phyloP scores from a whole-genome alignment of 2,329 filamentous ascomycete genomes.

The Dactylellina sp. region DNA sequence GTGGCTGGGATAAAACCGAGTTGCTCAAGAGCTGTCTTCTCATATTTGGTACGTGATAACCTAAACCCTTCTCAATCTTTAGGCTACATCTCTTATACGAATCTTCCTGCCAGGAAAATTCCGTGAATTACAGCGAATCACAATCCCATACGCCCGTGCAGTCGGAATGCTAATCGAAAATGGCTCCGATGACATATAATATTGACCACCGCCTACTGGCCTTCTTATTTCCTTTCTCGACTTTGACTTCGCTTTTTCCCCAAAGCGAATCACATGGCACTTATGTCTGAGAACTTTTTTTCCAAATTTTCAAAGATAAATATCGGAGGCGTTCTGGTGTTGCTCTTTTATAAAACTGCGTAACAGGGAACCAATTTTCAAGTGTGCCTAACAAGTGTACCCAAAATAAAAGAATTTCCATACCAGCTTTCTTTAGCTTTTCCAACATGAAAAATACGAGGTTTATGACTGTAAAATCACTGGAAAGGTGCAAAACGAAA shows the following conservation, averaged over 20 bases:
- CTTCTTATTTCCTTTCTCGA: not conserved
- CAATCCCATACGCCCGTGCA: conserved; percentile 92
- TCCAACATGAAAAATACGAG: no score
- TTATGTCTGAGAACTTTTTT: not conserved
- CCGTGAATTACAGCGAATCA: conserved; percentile 90
- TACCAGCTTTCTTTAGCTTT: no score
- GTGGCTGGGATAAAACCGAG: conserved; percentile 90
- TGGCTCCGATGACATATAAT: conserved; percentile 35
- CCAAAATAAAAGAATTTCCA: no score
- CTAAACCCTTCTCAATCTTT: not conserved
- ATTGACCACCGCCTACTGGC: not conserved
- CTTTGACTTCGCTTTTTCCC: not conserved
- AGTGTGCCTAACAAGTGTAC: no score
- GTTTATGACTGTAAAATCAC: no score
- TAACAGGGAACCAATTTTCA: not conserved
- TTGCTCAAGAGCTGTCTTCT: conserved; percentile 90
- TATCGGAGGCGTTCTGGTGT: conserved; percentile 5
- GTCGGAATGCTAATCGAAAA: conserved; percentile 71
- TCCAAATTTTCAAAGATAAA: not conserved
- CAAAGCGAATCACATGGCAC: not conserved
- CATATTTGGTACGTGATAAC: conserved; percentile 79
- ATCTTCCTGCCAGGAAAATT: conserved; percentile 84
- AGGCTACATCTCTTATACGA: conserved; percentile 63
- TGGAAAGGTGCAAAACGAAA: no score
- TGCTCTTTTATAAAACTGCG: not conserved